Evolutionary conservation across 352 stramenopile species (phyloP).

Genomic region (Globisporangium spinosum): DNA sequence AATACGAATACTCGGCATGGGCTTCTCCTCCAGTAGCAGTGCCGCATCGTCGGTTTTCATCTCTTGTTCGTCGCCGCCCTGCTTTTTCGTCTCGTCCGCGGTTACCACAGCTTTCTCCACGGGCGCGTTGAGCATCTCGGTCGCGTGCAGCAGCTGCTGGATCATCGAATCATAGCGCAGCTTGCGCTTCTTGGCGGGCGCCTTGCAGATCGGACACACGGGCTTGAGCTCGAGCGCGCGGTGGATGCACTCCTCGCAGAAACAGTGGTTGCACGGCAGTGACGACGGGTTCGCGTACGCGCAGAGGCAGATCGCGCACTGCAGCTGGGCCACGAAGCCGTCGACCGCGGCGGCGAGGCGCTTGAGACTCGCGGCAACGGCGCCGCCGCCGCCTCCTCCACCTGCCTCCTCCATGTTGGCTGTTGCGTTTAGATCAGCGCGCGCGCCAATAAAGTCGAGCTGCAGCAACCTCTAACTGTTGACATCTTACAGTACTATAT

Average conservation of each 20-base stretch:
- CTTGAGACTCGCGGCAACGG: conserved; percentile 24
- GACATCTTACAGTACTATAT: background rate
- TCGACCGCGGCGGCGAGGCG: conserved; percentile 59
- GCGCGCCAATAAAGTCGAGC: background rate
- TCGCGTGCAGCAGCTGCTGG: conserved; percentile 60
- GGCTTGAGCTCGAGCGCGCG: conserved; percentile 75
- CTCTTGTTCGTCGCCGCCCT: background rate
- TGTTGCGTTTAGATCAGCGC: background rate
- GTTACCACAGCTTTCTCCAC: background rate
- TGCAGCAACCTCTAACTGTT: background rate
- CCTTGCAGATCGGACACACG: conserved; percentile 82
- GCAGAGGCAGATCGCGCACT: conserved; percentile 84
- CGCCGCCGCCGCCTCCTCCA: background rate
- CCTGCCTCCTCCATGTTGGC: conserved; percentile 12
- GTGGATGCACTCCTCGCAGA: conserved; percentile 87
- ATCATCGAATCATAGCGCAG: conserved; percentile 77
- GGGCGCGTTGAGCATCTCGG: conserved; percentile 40
- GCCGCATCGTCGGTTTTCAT: background rate
- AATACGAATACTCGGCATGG: conserved; percentile 1
- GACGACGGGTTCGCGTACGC: conserved; percentile 64
- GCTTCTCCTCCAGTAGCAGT: conserved; percentile 12
- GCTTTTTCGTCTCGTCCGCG: background rate
- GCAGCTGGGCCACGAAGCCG: conserved; percentile 64
- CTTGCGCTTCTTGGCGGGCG: conserved; percentile 69
- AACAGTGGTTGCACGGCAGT: conserved; percentile 85